Conservation (phyloP, 2,329 filamentous ascomycete genomes). For the Metarhizium robertsii region DNA sequence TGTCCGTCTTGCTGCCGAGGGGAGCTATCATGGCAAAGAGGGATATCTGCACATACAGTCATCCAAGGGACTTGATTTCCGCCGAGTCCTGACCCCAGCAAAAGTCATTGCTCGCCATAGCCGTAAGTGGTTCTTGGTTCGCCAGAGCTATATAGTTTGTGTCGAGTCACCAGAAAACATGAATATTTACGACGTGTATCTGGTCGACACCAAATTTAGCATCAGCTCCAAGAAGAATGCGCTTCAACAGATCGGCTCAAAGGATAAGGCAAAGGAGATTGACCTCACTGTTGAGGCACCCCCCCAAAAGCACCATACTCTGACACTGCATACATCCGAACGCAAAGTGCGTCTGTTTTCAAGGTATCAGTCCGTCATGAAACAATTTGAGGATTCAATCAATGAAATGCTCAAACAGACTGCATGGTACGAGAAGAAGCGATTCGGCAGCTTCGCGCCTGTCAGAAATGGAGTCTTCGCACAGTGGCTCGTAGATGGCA, state of each 20-base stretch:
- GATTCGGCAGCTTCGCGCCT: conserved; percentile 90
- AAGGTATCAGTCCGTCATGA: conserved; percentile 78
- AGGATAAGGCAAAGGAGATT: conserved; percentile 47
- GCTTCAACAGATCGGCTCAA: conserved; percentile 41
- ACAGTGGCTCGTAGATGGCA: conserved; percentile 92
- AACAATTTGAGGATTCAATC: conserved; percentile 92
- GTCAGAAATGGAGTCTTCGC: conserved; percentile 80
- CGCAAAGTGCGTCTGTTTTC: conserved; percentile 86
- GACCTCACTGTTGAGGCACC: conserved; percentile 29
- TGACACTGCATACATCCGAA: conserved; percentile 86
- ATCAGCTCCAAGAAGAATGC: conserved; percentile 65
- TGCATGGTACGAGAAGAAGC: conserved; percentile 71
- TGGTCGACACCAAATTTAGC: conserved; percentile 84
- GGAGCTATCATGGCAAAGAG: conserved; percentile 96
- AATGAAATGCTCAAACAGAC: conserved; percentile 75
- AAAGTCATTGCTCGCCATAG: conserved; percentile 75
- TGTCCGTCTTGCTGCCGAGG: conserved; percentile 86
- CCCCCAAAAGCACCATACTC: conserved; percentile 61
- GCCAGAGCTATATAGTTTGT: conserved; percentile 94
- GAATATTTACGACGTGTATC: conserved; percentile 96
- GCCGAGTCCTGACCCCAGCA: conserved; percentile 67
- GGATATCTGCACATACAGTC: conserved; percentile 89
- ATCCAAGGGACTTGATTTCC: conserved; percentile 78
- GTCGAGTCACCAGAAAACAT: conserved; percentile 98
- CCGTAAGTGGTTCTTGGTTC: conserved; percentile 96